Evolutionary conservation across 305 asterid genomes (phyloP).

Genomic region (Salvia sclarea): DNA sequence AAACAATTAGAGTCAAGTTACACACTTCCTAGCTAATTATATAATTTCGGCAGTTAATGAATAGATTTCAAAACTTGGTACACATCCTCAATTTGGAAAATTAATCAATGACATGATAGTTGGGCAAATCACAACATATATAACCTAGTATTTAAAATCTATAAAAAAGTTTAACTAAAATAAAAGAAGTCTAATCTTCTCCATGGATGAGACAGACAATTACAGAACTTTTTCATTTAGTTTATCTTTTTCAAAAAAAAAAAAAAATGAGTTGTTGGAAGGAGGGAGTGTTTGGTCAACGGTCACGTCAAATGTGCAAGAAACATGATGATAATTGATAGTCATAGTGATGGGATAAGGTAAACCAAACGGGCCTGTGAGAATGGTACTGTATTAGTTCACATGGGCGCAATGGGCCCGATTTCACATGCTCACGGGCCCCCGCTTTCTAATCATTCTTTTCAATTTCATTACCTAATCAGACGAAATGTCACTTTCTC

Average conservation of each 20-base stretch:
- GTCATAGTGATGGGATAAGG: constrained; percentile 25
- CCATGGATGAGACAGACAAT: no score
- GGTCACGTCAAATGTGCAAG: constrained; percentile 35
- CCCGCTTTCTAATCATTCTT: not conserved
- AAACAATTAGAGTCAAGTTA: no score
- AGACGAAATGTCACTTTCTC: constrained; percentile 27
- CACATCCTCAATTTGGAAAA: not conserved
- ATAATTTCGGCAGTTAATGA: no score
- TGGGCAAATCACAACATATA: not conserved
- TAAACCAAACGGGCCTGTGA: constrained; percentile 28
- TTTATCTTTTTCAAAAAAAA: no score
- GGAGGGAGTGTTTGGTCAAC: constrained; percentile 29
- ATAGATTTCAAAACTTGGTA: no score
- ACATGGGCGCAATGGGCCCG: constrained; percentile 43
- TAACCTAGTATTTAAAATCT: not conserved
- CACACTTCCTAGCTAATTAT: no score
- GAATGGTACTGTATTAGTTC: constrained; percentile 22
- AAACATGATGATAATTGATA: constrained; percentile 20
- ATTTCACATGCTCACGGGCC: constrained; percentile 35
- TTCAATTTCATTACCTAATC: constrained; percentile 23
- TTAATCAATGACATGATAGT: not conserved
- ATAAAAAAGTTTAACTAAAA: not conserved
- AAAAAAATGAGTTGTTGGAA: no score
- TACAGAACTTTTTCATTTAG: no score
- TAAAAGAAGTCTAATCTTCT: not conserved